Evolutionary conservation across 169 alveolate genomes (phyloP).

Genomic region (Plasmodium gaboni): DNA sequence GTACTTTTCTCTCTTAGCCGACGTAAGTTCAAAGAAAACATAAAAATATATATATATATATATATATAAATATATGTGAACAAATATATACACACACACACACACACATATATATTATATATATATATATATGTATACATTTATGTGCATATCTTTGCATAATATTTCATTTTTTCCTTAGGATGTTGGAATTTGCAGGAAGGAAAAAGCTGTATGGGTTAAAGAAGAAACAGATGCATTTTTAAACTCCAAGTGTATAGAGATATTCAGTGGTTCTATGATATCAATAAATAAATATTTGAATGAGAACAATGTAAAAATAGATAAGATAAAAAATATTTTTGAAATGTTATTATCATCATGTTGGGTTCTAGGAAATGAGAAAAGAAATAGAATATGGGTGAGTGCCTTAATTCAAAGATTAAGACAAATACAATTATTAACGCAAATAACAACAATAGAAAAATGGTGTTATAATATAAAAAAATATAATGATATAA

Average conservation of each 20-base stretch:
- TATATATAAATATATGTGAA: neutral
- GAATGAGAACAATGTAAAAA: constrained; percentile 35
- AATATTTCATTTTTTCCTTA: constrained; percentile 1
- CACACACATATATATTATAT: neutral
- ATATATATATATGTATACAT: neutral
- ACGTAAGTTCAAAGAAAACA: constrained; percentile 8
- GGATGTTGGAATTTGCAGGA: constrained; percentile 39
- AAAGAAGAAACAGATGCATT: constrained; percentile 66
- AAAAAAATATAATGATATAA: constrained; percentile 58
- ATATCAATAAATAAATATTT: constrained; percentile 47
- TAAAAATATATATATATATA: neutral
- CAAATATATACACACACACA: neutral
- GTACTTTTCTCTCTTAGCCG: constrained; percentile 66
- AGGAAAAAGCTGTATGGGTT: constrained; percentile 52
- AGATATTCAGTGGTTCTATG: constrained; percentile 63
- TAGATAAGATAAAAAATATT: constrained; percentile 36
- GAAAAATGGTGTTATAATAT: constrained; percentile 63
- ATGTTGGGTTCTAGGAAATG: constrained; percentile 71
- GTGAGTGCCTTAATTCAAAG: constrained; percentile 64
- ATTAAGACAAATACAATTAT: constrained; percentile 59
- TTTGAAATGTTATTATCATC: constrained; percentile 56
- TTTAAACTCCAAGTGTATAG: constrained; percentile 50
- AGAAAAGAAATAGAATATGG: constrained; percentile 62
- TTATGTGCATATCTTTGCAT: neutral
- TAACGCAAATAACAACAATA: constrained; percentile 60